Conservation (phyloP, 2,329 filamentous ascomycete species). For the Amauroascus verrucosus region DNA sequence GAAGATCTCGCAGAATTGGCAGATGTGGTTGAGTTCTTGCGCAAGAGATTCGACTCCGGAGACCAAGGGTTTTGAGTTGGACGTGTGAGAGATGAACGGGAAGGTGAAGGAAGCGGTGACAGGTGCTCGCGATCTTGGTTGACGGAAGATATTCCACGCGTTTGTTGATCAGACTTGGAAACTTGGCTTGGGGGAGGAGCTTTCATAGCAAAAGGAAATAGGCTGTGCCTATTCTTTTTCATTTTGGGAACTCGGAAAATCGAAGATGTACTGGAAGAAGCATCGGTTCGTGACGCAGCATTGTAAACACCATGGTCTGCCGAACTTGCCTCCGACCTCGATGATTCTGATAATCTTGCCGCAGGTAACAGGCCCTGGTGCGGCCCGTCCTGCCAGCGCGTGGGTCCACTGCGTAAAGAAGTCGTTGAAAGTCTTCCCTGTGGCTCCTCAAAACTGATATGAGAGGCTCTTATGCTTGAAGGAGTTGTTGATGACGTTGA, state of each 20-base stretch:
- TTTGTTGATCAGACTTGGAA: conserved; percentile 13
- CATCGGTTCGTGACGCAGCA: conserved; percentile 54
- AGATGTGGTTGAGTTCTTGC: conserved; percentile 53
- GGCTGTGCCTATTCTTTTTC: conserved; percentile 61
- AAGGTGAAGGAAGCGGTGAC: conserved; percentile 40
- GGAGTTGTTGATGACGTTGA: conserved; percentile 22
- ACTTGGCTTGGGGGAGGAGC: conserved; percentile 39
- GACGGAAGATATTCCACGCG: conserved; percentile 20
- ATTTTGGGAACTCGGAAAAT: conserved; percentile 75
- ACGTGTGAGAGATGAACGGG: conserved; percentile 43
- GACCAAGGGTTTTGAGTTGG: conserved; percentile 39
- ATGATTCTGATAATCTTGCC: conserved; percentile 70
- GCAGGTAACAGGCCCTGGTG: conserved; percentile 53
- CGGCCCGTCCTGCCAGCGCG: conserved; percentile 51
- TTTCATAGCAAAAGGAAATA: conserved; percentile 85
- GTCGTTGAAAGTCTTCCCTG: conserved; percentile 38
- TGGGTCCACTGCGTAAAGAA: conserved; percentile 39
- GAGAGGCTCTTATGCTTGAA: conserved; percentile 28
- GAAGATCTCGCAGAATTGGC: conserved; percentile 55
- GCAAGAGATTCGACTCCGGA: conserved; percentile 39
- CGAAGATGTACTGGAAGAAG: conserved; percentile 53
- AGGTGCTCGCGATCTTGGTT: conserved; percentile 26
- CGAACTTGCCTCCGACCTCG: conserved; percentile 75
- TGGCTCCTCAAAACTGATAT: conserved; percentile 54
- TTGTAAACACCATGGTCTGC: conserved; percentile 53